phyloP scores from a whole-genome alignment of 441 rosid genomes.

The Breynia disticha region DNA sequence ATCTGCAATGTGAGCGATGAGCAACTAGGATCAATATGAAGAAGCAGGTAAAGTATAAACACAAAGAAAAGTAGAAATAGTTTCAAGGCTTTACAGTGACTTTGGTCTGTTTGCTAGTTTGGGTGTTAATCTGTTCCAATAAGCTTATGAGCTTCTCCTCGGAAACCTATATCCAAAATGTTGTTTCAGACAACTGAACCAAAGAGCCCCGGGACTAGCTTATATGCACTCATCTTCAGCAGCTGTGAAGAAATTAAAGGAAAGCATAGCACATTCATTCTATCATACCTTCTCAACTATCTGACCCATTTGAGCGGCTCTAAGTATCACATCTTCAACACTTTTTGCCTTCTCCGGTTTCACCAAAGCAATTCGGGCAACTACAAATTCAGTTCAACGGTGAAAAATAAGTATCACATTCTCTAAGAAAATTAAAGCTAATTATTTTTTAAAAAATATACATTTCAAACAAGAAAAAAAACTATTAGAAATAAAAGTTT shows the following conservation, averaged over 20 bases:
- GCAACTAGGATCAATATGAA: neutral
- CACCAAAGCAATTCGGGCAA: constrained; percentile 92
- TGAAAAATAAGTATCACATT: neutral
- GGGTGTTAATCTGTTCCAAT: constrained; percentile 87
- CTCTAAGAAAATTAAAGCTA: neutral
- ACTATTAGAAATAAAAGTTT: no score
- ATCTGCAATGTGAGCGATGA: constrained; percentile 36
- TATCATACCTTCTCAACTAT: constrained; percentile 70
- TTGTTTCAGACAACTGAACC: neutral
- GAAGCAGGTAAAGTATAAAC: neutral
- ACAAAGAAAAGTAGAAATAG: neutral
- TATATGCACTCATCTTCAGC: neutral
- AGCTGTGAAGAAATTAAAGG: neutral
- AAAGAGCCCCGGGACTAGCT: no score
- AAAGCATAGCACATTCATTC: constrained; percentile 10
- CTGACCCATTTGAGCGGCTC: constrained; percentile 92
- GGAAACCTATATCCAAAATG: constrained; percentile 44
- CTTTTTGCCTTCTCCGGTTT: constrained; percentile 97
- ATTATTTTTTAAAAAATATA: neutral
- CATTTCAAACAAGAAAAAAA: neutral
- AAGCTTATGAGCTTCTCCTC: constrained; percentile 83
- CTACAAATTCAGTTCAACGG: constrained; percentile 19
- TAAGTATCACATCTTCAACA: constrained; percentile 78
- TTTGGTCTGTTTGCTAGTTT: constrained; percentile 82
- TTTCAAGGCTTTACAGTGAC: constrained; percentile 57